A percentile compares a stretch with the other conserved stretches of the same genome.
phyloP scores from a whole-genome alignment of 2,329 filamentous ascomycete genomes.

The Thyridium curvatum region DNA sequence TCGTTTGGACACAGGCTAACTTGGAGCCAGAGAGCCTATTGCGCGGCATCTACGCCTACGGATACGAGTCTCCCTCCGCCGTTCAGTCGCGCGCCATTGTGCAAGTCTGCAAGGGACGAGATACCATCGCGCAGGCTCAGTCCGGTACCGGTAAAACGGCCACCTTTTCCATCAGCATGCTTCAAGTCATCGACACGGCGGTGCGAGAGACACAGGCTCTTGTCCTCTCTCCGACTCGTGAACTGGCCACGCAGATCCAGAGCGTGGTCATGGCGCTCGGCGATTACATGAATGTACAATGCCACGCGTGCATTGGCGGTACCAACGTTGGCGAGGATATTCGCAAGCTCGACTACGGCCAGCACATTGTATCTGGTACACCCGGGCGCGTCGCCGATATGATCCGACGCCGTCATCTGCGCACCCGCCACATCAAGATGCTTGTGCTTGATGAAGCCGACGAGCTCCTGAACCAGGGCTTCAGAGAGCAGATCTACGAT shows the following conservation, averaged over 20 bases:
- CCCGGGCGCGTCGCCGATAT: conserved; percentile 81
- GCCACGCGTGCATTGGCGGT: conserved; percentile 95
- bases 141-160: conserved; percentile 96
- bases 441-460: conserved; percentile 56
- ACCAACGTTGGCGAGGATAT: conserved; percentile 98
- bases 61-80: conserved; percentile 95
- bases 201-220: conserved; percentile 91
- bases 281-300: conserved; percentile 99
- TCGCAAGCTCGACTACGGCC: conserved; percentile 92
- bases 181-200: conserved; percentile 91
- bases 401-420: conserved; percentile 51
- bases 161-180: conserved; percentile 92
- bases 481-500: conserved; percentile 98
- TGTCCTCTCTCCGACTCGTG: conserved; percentile 90
- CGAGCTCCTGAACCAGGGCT: conserved; percentile 78
- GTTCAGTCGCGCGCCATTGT: conserved; percentile 98
- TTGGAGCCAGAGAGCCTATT: conserved; percentile 69
- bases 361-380: conserved; percentile 95
- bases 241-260: conserved; percentile 96
- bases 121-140: conserved; percentile 97
- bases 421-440: conserved; percentile 60
- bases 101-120: conserved; percentile 97
- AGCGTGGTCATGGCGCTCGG: conserved; percentile 99
- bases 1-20: neutral
- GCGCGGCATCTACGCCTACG: conserved; percentile 95